These are phyloP conservation scores for Diplodia seriata DNA, from an alignment of 2,329 filamentous ascomycete species.

Conservation along the genomic window DNA sequence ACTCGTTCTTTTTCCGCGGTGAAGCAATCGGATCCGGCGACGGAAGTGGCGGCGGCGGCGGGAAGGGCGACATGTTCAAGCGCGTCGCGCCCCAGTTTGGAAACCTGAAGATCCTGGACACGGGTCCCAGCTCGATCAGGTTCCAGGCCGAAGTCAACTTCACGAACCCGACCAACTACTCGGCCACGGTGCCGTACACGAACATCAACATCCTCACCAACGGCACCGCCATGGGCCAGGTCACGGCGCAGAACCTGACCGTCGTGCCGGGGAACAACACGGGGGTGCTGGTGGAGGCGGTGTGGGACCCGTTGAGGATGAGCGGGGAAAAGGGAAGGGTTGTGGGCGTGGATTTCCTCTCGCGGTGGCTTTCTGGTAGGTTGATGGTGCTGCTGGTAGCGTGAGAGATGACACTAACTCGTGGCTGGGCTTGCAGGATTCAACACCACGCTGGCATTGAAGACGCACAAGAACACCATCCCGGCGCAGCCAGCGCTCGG, in stretches of 20 bases:
- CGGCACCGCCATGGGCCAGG: constrained; percentile 75
- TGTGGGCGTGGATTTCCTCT: constrained; percentile 76
- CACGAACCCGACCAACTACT: constrained; percentile 89
- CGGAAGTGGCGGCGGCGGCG: constrained; percentile 35
- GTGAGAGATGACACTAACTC: neutral
- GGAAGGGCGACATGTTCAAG: constrained; percentile 55
- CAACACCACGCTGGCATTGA: constrained; percentile 81
- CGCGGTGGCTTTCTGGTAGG: constrained; percentile 80
- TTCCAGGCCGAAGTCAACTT: constrained; percentile 78
- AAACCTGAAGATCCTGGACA: constrained; percentile 74
- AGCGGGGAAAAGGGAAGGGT: constrained; percentile 67
- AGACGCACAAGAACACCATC: constrained; percentile 73
- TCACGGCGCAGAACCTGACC: constrained; percentile 68
- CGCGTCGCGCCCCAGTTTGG: constrained; percentile 69
- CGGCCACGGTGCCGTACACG: constrained; percentile 79
- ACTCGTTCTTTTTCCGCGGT: constrained; percentile 35
- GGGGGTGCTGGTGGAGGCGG: constrained; percentile 69
- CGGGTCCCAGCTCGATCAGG: constrained; percentile 72
- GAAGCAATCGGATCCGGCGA: constrained; percentile 44
- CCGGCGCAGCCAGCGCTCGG: constrained; percentile 76
- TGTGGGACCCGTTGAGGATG: constrained; percentile 73
- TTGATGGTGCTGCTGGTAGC: neutral
- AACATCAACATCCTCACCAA: constrained; percentile 80
- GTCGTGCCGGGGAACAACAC: constrained; percentile 75
- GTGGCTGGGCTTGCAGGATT: constrained; percentile 56